Percentiles rank a stretch among this genome's conserved stretches.
These are phyloP conservation scores for Cruciata laevipes DNA, from an alignment of 257 asterid genomes.

Conservation along the genomic window DNA sequence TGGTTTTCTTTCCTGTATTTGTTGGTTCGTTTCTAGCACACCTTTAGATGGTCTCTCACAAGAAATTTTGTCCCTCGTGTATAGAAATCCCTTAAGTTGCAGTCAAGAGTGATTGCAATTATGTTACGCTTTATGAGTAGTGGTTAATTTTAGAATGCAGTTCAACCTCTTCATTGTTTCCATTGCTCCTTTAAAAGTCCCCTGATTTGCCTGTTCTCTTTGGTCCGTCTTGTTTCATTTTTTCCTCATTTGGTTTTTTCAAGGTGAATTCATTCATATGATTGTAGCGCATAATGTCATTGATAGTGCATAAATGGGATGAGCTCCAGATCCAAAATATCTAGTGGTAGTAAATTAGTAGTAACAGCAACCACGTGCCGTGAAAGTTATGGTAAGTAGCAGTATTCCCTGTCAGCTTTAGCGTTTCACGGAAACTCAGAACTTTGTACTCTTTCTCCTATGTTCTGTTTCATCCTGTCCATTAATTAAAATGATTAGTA, in stretches of 20 bases:
- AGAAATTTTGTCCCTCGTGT: not conserved
- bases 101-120: not conserved
- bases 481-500: no score
- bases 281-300: not conserved
- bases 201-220: not conserved
- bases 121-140: not conserved
- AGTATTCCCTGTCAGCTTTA: not conserved
- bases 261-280: not conserved
- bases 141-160: not conserved
- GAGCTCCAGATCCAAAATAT: not conserved
- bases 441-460: not conserved
- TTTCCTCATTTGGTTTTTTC: not conserved
- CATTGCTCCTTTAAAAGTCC: not conserved
- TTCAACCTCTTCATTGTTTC: not conserved
- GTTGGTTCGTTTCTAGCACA: not conserved
- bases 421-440: constrained; percentile 9
- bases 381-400: constrained; percentile 14
- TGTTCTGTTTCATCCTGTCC: no score
- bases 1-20: not conserved
- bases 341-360: not conserved
- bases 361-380: constrained; percentile 22
- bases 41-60: constrained; percentile 4
- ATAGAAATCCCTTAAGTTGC: not conserved
- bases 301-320: not conserved
- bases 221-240: not conserved